Conservation (phyloP, 441 rosid genomes). For the Kokia cookei region DNA sequence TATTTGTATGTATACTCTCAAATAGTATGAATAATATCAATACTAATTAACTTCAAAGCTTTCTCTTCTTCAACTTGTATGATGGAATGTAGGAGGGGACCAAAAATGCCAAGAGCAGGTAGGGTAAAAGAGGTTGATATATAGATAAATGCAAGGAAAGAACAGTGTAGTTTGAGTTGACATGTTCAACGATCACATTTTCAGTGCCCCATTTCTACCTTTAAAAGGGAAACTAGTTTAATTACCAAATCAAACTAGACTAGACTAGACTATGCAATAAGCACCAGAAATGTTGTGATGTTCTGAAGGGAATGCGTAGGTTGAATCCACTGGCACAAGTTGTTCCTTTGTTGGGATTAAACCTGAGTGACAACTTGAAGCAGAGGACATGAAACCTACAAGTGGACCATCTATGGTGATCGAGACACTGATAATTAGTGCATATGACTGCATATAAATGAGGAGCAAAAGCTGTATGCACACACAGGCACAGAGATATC, state of each 20-base stretch:
- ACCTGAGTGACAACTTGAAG: slow-evolving; percentile 17
- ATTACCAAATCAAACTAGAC: neutral
- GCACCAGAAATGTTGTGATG: slow-evolving; percentile 3
- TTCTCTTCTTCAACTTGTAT: neutral
- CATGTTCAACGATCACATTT: neutral
- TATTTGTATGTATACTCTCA: slow-evolving; percentile 33
- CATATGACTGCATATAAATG: neutral
- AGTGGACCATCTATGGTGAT: slow-evolving; percentile 38
- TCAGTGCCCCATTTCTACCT: neutral
- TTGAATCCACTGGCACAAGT: slow-evolving; percentile 14
- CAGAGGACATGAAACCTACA: slow-evolving; percentile 13
- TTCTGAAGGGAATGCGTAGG: neutral
- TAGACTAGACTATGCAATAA: neutral
- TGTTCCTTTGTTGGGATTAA: slow-evolving; percentile 25
- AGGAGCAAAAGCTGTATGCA: neutral
- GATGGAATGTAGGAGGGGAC: slow-evolving; percentile 26
- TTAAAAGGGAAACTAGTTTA: neutral
- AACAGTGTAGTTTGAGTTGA: neutral
- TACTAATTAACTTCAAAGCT: slow-evolving; percentile 18
- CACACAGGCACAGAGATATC: neutral
- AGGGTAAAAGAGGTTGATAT: slow-evolving; percentile 13
- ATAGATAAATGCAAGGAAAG: slow-evolving; percentile 7
- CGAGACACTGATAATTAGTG: slow-evolving; percentile 21
- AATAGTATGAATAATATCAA: slow-evolving; percentile 31
- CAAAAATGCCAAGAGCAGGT: slow-evolving; percentile 12